Evolutionary conservation across 805 yeast species (phyloP).

Genomic region (Wickerhamomyces silvicola): DNA sequence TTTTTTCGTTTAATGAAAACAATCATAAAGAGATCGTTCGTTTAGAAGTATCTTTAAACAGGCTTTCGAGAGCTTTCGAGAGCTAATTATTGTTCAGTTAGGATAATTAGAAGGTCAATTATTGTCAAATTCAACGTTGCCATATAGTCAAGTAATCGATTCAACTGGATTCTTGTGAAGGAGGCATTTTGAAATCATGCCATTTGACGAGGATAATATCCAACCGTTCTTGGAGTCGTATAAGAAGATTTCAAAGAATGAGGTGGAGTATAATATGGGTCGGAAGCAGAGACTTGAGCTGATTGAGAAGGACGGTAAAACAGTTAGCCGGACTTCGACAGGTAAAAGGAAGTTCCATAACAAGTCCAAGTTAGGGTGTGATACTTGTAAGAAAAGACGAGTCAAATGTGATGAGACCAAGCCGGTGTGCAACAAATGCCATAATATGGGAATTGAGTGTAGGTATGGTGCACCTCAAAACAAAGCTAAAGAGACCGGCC

Average conservation of each 20-base stretch:
- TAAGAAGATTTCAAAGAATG: conserved; percentile 2
- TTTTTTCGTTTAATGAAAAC: no score
- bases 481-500: conserved; percentile 14
- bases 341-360: conserved; percentile 85
- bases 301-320: conserved; percentile 33
- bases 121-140: no score
- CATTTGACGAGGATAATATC: conserved; percentile 5
- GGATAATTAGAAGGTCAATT: no score
- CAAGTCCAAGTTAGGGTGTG: conserved; percentile 84
- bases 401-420: conserved; percentile 89
- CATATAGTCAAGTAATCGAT: no score
- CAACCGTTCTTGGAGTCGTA: conserved; percentile 9
- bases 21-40: no score
- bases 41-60: no score
- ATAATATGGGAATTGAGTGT: conserved; percentile 73
- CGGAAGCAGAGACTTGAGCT: conserved; percentile 20
- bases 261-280: background rate
- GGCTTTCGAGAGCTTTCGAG: no score
- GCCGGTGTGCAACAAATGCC: conserved; percentile 76
- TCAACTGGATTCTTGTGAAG: conserved; percentile 14
- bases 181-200: no score
- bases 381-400: conserved; percentile 80
- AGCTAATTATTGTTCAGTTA: no score
- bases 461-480: conserved; percentile 39
- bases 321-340: conserved; percentile 37